Evolutionary conservation across 164 flowering plant genomes (phyloP), one percentile per base, ranked within the genome.

Genomic region (Nymphaea colorata): DNA sequence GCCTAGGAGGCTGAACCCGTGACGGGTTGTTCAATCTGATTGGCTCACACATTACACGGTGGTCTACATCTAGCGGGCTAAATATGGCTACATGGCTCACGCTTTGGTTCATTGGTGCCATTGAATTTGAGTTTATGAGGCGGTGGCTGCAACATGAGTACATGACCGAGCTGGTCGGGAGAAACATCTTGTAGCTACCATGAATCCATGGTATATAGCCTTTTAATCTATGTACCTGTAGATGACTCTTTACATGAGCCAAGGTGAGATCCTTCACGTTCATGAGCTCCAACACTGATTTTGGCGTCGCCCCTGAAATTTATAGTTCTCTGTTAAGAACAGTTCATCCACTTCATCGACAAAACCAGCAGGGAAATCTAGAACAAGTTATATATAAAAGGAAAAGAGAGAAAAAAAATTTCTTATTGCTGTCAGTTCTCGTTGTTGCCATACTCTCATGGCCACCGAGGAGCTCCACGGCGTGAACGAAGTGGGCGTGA

Each of bases 401-500:
- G 4, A 3, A 3, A 14, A 4, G 1, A 6, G 59, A 62, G 45
- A 61, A 65, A 42, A 66, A 14, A 65, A 41, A 44, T 0, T 5
- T 51, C 14, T 8, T 51, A 2, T 51, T 51, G 57, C 57, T 51
- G 14, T 51, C 8, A 51, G 57, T 8, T 51, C 14, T 51, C 12
- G 8, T 51, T 51, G 12, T 51, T 51, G 60, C 11, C 78, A 72
- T 87, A 93, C 98, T 86, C 74, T 91, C 97, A 83, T 94, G 97
- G 67, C 98, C 98, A 4, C 98, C 98, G 42, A 94, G 96, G 47
- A 94, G 93, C 84, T 89, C 91, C 41, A 94, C 97, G 0, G 97
- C 95, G 61, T 91, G 98, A 62, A 91, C 91, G 63, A 94, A 94
- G 76, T 89, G 96, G 57, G 98, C 90, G 67, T 90, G 98, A 16